Base-by-base conservation (phyloP, 495 filamentous ascomycete species). In the Annulohypoxylon nitens region DNA sequence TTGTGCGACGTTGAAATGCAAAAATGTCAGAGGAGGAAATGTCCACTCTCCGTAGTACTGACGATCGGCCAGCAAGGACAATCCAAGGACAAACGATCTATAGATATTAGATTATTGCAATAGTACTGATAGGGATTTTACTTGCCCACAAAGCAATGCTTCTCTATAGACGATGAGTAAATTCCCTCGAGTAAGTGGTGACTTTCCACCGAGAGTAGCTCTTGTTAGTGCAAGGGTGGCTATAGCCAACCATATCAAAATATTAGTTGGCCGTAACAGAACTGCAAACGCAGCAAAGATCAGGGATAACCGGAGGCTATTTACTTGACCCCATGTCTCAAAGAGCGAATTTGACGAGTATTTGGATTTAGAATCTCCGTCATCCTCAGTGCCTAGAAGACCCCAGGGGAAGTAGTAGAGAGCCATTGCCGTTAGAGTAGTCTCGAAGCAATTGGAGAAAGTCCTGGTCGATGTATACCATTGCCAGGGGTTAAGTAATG, bases 391-490 rank as follows among this genome's bases (percentile, higher is more conserved):
- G 18, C 71, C 77, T 12, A 86, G 78, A 18, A 88, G 71, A 34
- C 83, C 79, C 97, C 96, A 98, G 16, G 96, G 96, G 95, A 94
- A 98, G 64, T 90, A 87, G 71, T 88, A 88, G 14, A 98, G 82
- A 4, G 95, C 96, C 61, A 89, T 84, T 63, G 93, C 84, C 12
- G 96, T 98, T 69, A 99, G 76, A 3, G 91, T 93, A 0, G 93
- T 97, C 83, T 99, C 96, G 8, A 97, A 82, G 62, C 91, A 96
- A 81, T 98, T 99, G 45, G 94, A 98, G 60, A 99, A 88, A 0
- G 96, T 97, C 64, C 96, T 88, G 1, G 93, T 97, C 0, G 95
- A 94, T 79, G 92, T 97, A 79, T 97, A 98, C 92, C 92, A 99
- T 78, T 98, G 94, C 93, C 97, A 99, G 16, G 96, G 94, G 77